Evolutionary conservation across 352 stramenopile genomes (phyloP).

Genomic region (Pythium angustatum): DNA sequence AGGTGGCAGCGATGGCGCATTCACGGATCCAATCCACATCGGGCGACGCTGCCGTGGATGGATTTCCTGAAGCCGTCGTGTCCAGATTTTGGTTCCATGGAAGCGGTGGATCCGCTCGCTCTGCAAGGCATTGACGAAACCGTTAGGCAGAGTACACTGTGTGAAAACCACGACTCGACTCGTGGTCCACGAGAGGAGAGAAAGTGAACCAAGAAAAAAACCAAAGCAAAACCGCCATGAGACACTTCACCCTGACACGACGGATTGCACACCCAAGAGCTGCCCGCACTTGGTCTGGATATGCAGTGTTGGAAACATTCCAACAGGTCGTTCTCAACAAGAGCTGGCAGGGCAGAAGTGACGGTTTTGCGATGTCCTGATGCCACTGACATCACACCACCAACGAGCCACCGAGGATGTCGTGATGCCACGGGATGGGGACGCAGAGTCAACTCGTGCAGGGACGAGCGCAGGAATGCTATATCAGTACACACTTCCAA

Average conservation of each 20-base stretch:
- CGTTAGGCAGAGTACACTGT: no score
- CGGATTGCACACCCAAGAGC: constrained; percentile 1
- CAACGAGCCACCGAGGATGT: constrained; percentile 10
- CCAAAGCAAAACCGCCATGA: constrained; percentile 4
- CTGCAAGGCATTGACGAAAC: constrained; percentile 3
- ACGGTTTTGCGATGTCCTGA: constrained; percentile 20
- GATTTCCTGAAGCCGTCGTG: not conserved
- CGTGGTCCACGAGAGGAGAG: no score
- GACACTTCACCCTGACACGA: constrained; percentile 8
- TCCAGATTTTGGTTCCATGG: not conserved
- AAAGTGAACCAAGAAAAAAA: not conserved
- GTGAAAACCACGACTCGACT: no score
- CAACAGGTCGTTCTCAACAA: not conserved
- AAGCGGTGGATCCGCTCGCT: not conserved
- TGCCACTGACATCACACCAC: constrained; percentile 25
- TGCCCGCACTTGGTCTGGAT: not conserved
- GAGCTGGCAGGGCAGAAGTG: constrained; percentile 7
- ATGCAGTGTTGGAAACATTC: constrained; percentile 9
- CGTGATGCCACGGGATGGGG: constrained; percentile 15
- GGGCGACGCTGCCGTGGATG: not conserved
- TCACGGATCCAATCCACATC: no score
- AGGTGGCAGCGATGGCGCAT: not conserved
- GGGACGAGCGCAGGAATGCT: not conserved
- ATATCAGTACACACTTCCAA: constrained; percentile 7
- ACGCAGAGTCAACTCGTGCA: constrained; percentile 17